Conservation (phyloP, 116 monocot genomes). For the Papilionanthe hybrid region DNA sequence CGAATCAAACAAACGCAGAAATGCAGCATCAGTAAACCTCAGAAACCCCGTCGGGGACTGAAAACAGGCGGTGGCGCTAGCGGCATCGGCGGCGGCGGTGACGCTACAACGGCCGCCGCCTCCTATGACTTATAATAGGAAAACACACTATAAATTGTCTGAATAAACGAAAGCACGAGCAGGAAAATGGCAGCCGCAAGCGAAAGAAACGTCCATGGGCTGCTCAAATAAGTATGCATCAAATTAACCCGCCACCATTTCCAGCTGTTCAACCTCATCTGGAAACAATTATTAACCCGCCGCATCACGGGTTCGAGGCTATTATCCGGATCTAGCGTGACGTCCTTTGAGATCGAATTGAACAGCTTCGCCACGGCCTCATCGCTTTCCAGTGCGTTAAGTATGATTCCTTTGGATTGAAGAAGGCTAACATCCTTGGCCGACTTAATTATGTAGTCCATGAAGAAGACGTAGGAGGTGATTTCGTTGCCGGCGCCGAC, state of each 20-base stretch:
- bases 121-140: conserved; percentile 21
- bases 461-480: conserved; percentile 80
- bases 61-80: not conserved
- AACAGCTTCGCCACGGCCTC: conserved; percentile 76
- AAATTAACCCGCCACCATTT: conserved; percentile 80
- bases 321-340: conserved; percentile 46
- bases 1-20: no score
- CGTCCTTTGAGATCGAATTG: conserved; percentile 58
- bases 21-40: not conserved
- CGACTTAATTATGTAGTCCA: conserved; percentile 81
- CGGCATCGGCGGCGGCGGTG: not conserved
- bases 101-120: no score
- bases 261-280: conserved; percentile 43
- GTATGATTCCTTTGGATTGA: conserved; percentile 49
- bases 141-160: conserved; percentile 47
- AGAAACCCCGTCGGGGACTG: not conserved
- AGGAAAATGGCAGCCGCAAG: conserved; percentile 67
- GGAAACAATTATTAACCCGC: conserved; percentile 47
- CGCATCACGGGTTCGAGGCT: conserved; percentile 37
- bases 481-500: conserved; percentile 56
- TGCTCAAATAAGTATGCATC: conserved; percentile 65
- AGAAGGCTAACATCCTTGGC: conserved; percentile 61
- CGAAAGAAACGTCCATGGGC: conserved; percentile 65
- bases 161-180: conserved; percentile 42
- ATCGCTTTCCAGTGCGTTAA: conserved; percentile 72